Base-by-base conservation (phyloP, 352 stramenopile genomes). In the Phytophthora pisi region DNA sequence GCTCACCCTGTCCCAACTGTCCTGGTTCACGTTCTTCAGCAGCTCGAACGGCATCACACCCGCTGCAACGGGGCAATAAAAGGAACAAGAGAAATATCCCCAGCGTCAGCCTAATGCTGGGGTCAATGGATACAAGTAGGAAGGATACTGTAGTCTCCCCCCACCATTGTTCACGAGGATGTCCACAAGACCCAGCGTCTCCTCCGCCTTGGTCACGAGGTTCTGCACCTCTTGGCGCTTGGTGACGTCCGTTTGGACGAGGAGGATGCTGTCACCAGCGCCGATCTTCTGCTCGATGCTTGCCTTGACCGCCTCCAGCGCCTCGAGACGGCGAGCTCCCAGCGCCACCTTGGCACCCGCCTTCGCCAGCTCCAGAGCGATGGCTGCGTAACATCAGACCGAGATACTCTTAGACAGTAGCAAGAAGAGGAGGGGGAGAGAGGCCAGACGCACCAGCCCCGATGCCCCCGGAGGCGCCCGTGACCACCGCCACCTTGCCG, bases 11-110 rank as follows among this genome's bases (percentile, higher is more conserved):
- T 98, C 86, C 92, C 94, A 98, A 66, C 95, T 92, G 74, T 98
- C 92, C 75, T 96, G 84, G 57, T 96, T 87, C 18, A 88, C 77
- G 71, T 97, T 96, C 70, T 95, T 86, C 74, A 98, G 82, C 46
- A 94, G 74, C 30, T 95, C 95, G 65, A 97, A 97, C 45, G 95
- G 94, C 94, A 98, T 98, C 51, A 98, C 89, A 15, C 93, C 93
- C 52, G 93, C 91, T 90, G 24, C 5, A 66, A 0, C 36, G 1
- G 43, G 18, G 28, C 5, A 23, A 47, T n/a, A 18, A 38, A 15
- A 38, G 1, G 10, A 38, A 38, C 2, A 5, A 38, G 9, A 38
- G 24, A 38, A 34, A 36, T 24, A 45, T 11, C 30, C 62, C 43
- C 47, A 52, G 20, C 11, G 59, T 38, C 8, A 15, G 31, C 30